Percentiles rank a stretch among this genome's conserved stretches.
Conservation (phyloP, 495 filamentous ascomycete species). For the Penicillium crystallinum region DNA sequence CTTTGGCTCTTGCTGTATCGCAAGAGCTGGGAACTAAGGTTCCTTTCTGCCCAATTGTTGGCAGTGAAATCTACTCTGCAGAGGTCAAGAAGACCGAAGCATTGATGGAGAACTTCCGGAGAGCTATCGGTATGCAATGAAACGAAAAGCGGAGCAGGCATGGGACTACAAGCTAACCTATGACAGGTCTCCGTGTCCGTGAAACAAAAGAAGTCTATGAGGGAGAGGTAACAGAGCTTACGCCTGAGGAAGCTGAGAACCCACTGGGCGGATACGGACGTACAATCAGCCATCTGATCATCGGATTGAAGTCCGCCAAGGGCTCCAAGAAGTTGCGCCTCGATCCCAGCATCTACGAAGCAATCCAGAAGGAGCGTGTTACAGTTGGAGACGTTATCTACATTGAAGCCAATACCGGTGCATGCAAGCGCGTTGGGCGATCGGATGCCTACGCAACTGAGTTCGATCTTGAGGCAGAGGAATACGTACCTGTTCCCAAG, state of each 20-base stretch:
- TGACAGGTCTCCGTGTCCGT: conserved; percentile 72
- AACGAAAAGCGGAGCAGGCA: background rate
- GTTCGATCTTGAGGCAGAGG: conserved; percentile 96
- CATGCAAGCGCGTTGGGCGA: conserved; percentile 91
- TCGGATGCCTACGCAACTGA: conserved; percentile 96
- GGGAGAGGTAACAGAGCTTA: conserved; percentile 92
- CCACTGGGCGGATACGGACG: conserved; percentile 93
- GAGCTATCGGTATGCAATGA: conserved; percentile 70
- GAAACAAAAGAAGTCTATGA: conserved; percentile 99
- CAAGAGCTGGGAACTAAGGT: conserved; percentile 97
- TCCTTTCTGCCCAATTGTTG: conserved; percentile 94
- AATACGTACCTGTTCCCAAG: conserved; percentile 97
- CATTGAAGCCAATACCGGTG: conserved; percentile 96
- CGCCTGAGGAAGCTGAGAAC: conserved; percentile 96
- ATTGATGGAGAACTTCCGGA: conserved; percentile 95
- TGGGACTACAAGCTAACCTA: conserved; percentile 13
- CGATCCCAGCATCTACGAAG: conserved; percentile 97
- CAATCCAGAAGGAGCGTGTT: conserved; percentile 95
- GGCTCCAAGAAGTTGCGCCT: conserved; percentile 95
- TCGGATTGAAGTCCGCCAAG: conserved; percentile 82
- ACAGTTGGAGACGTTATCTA: conserved; percentile 96
- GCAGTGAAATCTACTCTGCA: conserved; percentile 92
- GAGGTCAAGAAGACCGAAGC: conserved; percentile 99
- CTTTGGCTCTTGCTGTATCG: conserved; percentile 86
- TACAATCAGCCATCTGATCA: conserved; percentile 85